These are phyloP conservation scores for Aspergillus asperescens DNA, from an alignment of 495 filamentous ascomycete genomes.

Conservation along the genomic window DNA sequence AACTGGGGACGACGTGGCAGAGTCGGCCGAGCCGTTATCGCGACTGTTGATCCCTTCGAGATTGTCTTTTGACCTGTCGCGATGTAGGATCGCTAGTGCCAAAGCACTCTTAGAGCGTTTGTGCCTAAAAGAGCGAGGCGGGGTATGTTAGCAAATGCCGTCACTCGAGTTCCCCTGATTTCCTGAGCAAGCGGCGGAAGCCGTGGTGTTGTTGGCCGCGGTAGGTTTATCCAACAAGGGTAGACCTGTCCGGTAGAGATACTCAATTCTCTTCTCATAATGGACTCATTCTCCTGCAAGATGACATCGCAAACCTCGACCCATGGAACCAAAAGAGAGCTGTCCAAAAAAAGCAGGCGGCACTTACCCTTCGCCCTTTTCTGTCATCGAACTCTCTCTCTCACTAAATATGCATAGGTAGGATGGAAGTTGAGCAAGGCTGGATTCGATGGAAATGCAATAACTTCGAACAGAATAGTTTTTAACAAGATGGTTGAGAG, in stretches of 20 bases:
- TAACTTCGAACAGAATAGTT: not conserved
- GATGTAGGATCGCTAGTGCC: slow-evolving; percentile 48
- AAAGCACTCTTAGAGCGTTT: slow-evolving; percentile 51
- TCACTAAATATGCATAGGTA: slow-evolving; percentile 6
- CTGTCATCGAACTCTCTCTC: slow-evolving; percentile 23
- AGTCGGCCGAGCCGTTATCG: slow-evolving; percentile 29
- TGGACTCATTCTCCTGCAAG: not conserved
- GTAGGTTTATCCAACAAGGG: not conserved
- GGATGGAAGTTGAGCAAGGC: not conserved
- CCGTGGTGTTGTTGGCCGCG: not conserved
- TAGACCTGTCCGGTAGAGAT: not conserved
- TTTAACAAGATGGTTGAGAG: not conserved
- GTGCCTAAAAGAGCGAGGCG: slow-evolving; percentile 34
- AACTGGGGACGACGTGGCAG: slow-evolving; percentile 25
- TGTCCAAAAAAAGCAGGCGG: not conserved
- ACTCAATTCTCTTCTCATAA: not conserved
- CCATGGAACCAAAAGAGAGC: slow-evolving; percentile 11
- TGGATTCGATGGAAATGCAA: not conserved
- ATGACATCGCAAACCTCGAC: not conserved
- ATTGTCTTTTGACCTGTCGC: slow-evolving; percentile 44
- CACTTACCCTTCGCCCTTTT: slow-evolving; percentile 29
- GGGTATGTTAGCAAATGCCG: slow-evolving; percentile 25
- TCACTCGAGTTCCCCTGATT: slow-evolving; percentile 2
- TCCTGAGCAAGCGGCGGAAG: not conserved
- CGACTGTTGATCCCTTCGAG: slow-evolving; percentile 24